Conservation (phyloP, 1,284 basidiomycete genomes). For the Boletus nobilissimus region DNA sequence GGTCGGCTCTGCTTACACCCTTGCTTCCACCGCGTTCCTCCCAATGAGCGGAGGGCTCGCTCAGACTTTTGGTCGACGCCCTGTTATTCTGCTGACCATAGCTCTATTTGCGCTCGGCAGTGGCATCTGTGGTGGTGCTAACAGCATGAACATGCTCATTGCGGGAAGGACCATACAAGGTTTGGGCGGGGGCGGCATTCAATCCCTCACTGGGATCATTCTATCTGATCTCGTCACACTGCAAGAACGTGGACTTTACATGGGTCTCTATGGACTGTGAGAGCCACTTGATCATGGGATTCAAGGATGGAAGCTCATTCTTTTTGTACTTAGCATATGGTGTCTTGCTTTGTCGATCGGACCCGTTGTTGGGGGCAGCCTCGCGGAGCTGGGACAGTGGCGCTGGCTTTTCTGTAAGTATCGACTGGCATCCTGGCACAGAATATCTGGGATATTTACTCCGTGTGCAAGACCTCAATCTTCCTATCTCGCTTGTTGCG, state of each 20-base stretch:
- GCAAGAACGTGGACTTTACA: slow-evolving; percentile 5
- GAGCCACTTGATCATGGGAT: not conserved
- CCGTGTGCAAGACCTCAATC: slow-evolving; percentile 30
- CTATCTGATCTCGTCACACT: slow-evolving; percentile 11
- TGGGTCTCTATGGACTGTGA: slow-evolving; percentile 7
- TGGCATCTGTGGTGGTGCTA: slow-evolving; percentile 4
- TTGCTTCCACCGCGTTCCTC: slow-evolving; percentile 13
- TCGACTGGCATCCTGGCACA: not conserved
- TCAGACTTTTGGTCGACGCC: slow-evolving; percentile 5
- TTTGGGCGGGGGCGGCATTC: slow-evolving; percentile 11
- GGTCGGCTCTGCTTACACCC: slow-evolving; percentile 12
- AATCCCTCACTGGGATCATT: slow-evolving; percentile 12
- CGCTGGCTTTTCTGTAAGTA: slow-evolving; percentile 53
- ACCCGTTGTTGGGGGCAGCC: slow-evolving; percentile 51
- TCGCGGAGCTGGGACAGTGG: slow-evolving; percentile 51
- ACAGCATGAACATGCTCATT: slow-evolving; percentile 11
- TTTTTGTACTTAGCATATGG: slow-evolving; percentile 20
- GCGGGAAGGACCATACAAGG: slow-evolving; percentile 11
- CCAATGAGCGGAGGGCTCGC: slow-evolving; percentile 18
- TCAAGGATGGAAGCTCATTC: not conserved
- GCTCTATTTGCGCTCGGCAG: slow-evolving; percentile 8
- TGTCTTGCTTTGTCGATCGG: slow-evolving; percentile 40
- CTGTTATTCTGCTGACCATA: not conserved
- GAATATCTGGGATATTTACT: not conserved
- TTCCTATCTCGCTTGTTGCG: slow-evolving; percentile 28